Conservation (phyloP, 306 rosid species). For the Cicer bijugum region DNA sequence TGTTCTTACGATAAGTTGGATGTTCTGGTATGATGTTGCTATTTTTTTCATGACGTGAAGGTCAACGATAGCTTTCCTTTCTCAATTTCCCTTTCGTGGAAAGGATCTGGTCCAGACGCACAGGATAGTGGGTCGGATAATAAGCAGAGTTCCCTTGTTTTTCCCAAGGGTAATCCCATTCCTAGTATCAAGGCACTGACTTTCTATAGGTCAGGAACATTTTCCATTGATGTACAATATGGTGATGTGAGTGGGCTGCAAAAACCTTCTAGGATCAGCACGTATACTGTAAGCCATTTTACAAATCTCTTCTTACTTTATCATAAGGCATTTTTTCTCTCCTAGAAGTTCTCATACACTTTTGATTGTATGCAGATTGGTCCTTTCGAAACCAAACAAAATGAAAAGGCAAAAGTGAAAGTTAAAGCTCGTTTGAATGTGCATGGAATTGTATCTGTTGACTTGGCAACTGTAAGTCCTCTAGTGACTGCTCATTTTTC, state of each 20-base stretch:
- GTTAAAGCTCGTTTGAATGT: slow-evolving; percentile 77
- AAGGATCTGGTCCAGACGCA: slow-evolving; percentile 71
- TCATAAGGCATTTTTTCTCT: not conserved
- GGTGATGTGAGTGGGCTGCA: slow-evolving; percentile 64
- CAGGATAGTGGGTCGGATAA: slow-evolving; percentile 67
- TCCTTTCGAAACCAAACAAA: slow-evolving; percentile 68
- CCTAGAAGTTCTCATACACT: not conserved
- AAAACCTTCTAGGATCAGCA: slow-evolving; percentile 72
- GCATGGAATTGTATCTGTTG: slow-evolving; percentile 81
- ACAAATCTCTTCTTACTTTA: not conserved
- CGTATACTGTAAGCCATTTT: slow-evolving; percentile 66
- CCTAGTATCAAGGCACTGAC: slow-evolving; percentile 84
- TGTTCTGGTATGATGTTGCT: no score
- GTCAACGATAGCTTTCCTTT: slow-evolving; percentile 86
- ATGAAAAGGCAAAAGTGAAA: slow-evolving; percentile 72
- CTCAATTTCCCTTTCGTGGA: slow-evolving; percentile 78
- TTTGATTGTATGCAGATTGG: slow-evolving; percentile 69
- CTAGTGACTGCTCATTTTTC: not conserved
- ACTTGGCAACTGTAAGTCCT: slow-evolving; percentile 76
- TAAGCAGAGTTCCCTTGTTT: slow-evolving; percentile 62
- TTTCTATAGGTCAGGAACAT: slow-evolving; percentile 69
- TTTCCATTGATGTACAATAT: slow-evolving; percentile 75
- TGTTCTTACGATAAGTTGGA: no score
- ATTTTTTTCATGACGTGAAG: slow-evolving; percentile 48
- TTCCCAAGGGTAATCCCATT: slow-evolving; percentile 82